Evolutionary conservation across 179 eudicot species (phyloP), one percentile per base, ranked within the genome.

Genomic region (Silene noctiflora): DNA sequence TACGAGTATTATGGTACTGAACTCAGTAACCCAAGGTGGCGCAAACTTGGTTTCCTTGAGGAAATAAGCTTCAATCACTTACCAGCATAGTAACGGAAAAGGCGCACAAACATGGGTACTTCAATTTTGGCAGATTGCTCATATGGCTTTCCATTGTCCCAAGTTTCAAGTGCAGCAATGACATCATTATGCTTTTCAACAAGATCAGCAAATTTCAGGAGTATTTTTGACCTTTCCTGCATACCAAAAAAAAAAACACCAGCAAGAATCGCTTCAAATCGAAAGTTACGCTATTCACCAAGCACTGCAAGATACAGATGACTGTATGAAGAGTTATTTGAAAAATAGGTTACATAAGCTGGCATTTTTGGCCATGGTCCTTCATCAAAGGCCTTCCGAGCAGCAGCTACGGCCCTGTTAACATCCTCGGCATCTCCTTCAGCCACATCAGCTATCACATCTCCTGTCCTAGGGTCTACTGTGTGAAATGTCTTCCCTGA

Each of bases 81-180:
- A 62, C 78, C 86, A 67, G 84, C 86, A 81, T 75, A 83, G 81
- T 83, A 83, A 44, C 86, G 81, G 69, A 84, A 56, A 16, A 81
- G 76, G 46, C 87, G 87, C 22, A 35, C 76, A 61, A 85, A 19
- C 87, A 82, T 82, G 1, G 87, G 87, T 17, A 85, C 69, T 80
- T 85, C 87, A 55, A 68, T 17, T 39, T 77, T 62, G 1, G 83
- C 87, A 69, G 87, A 65, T 63, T 85, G 87, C 68, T 82, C 87
- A 63, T 80, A 82, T 1, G 85, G 80, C 71, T 85, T 85, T 55
- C 85, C 85, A 33, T 85, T 82, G 69, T 85, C 87, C 87, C 87
- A 85, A 31, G 83, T 82, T 75, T 85, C 87, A 1, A 85, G 83
- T 10, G 87, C 85, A 77, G 85, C 85, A 31, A 85, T 46, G 48